These are phyloP conservation scores for Anthoceros angustus DNA, from an alignment of 225 moss, liverwort and hornwort species.

Conservation along the genomic window DNA sequence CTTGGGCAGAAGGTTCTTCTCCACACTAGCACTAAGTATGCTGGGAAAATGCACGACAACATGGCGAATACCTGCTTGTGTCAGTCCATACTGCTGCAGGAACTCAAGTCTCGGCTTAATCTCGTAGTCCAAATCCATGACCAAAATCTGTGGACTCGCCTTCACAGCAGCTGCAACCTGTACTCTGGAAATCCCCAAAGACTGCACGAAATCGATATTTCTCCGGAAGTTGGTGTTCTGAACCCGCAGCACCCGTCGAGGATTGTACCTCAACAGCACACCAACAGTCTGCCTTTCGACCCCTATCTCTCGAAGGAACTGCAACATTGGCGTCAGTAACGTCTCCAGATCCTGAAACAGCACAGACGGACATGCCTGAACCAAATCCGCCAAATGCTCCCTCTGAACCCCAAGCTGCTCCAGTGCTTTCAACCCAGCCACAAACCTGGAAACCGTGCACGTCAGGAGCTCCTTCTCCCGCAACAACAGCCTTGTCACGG, in stretches of 20 bases:
- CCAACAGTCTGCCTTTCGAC: neutral
- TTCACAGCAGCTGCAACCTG: neutral
- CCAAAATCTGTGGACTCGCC: conserved; percentile 1
- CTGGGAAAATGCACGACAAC: neutral
- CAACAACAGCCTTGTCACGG: neutral
- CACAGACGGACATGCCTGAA: neutral
- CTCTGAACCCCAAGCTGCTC: neutral
- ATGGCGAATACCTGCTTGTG: neutral
- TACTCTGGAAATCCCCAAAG: neutral
- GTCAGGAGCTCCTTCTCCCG: neutral
- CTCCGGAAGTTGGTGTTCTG: neutral
- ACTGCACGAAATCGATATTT: neutral
- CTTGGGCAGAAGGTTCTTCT: neutral
- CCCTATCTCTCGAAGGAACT: neutral
- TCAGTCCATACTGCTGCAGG: neutral
- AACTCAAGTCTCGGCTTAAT: neutral
- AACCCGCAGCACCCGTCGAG: neutral
- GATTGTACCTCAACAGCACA: neutral
- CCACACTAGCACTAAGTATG: neutral
- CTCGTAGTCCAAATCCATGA: neutral
- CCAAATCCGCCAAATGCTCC: neutral
- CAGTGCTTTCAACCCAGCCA: neutral
- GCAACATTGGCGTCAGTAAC: neutral
- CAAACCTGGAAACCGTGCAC: neutral
- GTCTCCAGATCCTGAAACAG: neutral